These are phyloP conservation scores for Aspergillus nidulans DNA, from an alignment of 495 filamentous ascomycete species.

Conservation along the genomic window DNA sequence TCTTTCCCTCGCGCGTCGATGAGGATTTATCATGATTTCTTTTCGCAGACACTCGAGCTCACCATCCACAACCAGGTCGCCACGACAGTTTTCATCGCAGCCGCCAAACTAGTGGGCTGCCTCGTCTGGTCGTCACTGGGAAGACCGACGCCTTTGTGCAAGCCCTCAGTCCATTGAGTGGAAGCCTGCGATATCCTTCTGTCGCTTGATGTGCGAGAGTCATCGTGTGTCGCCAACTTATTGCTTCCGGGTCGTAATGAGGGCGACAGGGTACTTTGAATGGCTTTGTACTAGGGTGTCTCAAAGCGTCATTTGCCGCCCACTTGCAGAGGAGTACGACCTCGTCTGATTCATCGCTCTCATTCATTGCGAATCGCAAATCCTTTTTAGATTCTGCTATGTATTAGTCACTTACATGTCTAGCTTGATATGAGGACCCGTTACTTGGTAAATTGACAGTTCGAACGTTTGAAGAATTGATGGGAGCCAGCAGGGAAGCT, in stretches of 20 bases:
- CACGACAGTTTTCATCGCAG: background rate
- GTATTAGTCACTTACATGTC: background rate
- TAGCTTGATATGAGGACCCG: background rate
- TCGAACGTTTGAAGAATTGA: background rate
- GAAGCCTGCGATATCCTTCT: background rate
- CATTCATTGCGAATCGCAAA: background rate
- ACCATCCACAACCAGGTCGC: background rate
- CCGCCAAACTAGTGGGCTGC: background rate
- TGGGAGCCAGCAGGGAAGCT: background rate
- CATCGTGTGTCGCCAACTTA: background rate
- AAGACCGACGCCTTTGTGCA: background rate
- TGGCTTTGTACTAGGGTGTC: too few relatives aligned
- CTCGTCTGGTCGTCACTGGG: background rate
- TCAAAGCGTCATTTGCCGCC: background rate
- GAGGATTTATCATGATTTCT: slow-evolving; percentile 13
- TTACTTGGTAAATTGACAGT: background rate
- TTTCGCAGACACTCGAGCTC: slow-evolving; percentile 16
- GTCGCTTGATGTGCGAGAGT: background rate
- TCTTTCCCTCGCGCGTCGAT: slow-evolving; percentile 8
- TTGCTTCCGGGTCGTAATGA: background rate
- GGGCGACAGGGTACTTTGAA: too few relatives aligned
- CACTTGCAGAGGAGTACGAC: background rate
- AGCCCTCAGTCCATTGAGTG: background rate
- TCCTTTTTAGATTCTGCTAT: background rate
- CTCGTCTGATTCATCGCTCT: slow-evolving; percentile 11